These are phyloP conservation scores for Cyberlindnera samutprakarnensis DNA, from an alignment of 805 yeast species.

Conservation along the genomic window DNA sequence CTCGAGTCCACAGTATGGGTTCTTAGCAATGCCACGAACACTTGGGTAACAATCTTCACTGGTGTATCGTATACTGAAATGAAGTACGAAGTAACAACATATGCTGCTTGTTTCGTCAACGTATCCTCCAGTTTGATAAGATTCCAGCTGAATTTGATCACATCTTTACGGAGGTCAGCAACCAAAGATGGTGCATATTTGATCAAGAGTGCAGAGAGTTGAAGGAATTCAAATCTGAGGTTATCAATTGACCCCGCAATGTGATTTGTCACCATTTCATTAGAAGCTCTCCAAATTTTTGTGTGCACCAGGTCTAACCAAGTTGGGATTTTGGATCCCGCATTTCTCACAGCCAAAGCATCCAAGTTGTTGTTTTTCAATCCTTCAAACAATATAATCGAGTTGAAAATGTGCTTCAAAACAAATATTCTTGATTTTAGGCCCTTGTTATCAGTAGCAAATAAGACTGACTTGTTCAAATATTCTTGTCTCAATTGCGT, in stretches of 20 bases:
- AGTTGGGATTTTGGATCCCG: constrained; percentile 26
- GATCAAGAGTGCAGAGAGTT: constrained; percentile 70
- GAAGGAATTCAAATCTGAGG: constrained; percentile 70
- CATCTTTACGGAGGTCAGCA: constrained; percentile 63
- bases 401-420: constrained; percentile 55
- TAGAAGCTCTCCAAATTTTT: constrained; percentile 66
- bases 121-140: constrained; percentile 83
- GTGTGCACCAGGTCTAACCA: constrained; percentile 64
- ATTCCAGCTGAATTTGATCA: constrained; percentile 93
- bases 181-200: constrained; percentile 57
- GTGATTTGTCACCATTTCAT: constrained; percentile 42
- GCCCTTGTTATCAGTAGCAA: constrained; percentile 38
- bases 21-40: constrained; percentile 81
- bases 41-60: constrained; percentile 79
- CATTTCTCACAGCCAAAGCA: constrained; percentile 33
- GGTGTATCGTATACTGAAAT: constrained; percentile 87
- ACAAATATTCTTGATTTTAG: constrained; percentile 52
- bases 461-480: constrained; percentile 43
- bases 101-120: constrained; percentile 86
- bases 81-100: constrained; percentile 79
- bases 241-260: constrained; percentile 67
- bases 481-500: constrained; percentile 38
- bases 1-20: constrained; percentile 83
- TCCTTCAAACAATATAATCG: constrained; percentile 59
- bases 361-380: constrained; percentile 39